phyloP scores from a whole-genome alignment of 257 asterid species.

The Verbascum thapsus region DNA sequence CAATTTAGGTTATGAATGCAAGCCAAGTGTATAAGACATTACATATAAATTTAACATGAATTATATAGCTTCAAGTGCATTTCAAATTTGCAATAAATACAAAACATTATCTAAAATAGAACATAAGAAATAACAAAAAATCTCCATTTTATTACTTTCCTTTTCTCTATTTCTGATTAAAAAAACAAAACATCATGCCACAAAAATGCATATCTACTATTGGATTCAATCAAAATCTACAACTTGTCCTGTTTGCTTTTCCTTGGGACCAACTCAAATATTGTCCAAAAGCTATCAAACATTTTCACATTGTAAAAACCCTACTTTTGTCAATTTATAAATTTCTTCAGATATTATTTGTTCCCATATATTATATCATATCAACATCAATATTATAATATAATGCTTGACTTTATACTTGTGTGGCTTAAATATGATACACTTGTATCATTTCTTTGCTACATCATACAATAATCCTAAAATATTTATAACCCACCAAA shows the following conservation, averaged over 20 bases:
- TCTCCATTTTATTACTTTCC: no score
- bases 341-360: slow-evolving; percentile 10
- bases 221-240: slow-evolving; percentile 38
- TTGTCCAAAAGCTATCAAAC: slow-evolving; percentile 32
- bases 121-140: no score
- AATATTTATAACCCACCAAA: slow-evolving; percentile 3
- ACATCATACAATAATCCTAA: slow-evolving; percentile 24
- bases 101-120: no score
- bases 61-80: no score
- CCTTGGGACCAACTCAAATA: slow-evolving; percentile 42
- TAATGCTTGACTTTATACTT: slow-evolving; percentile 11
- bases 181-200: no score
- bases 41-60: no score
- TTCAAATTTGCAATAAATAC: no score
- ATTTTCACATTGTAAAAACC: slow-evolving; percentile 30
- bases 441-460: slow-evolving; percentile 3
- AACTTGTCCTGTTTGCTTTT: slow-evolving; percentile 40
- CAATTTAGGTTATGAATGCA: no score
- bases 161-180: no score
- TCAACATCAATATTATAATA: slow-evolving; percentile 4
- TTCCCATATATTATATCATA: slow-evolving; percentile 19
- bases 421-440: slow-evolving; percentile 2
- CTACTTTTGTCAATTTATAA: not conserved
- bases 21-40: no score
- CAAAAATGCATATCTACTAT: no score